Evolutionary conservation across 306 rosid genomes (phyloP).

Genomic region (Nissolia schottii): DNA sequence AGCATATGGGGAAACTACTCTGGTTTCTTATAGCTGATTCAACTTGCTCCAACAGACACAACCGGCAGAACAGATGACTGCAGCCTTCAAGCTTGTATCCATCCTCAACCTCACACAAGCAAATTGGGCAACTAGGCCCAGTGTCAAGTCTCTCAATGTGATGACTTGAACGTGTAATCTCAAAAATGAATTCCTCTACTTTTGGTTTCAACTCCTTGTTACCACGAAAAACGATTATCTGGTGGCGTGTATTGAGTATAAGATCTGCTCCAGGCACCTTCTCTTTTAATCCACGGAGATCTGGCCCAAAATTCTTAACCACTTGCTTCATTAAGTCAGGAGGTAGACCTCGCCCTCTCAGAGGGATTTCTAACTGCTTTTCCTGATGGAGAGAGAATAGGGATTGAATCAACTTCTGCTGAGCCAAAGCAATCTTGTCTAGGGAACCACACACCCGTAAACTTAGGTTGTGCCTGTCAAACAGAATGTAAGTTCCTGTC

Average conservation of each 20-base stretch:
- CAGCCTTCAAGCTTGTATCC: constrained; percentile 74
- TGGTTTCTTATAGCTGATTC: constrained; percentile 78
- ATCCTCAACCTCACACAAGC: constrained; percentile 87
- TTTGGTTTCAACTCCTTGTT: constrained; percentile 61
- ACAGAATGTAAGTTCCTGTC: constrained; percentile 60
- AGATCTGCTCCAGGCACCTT: constrained; percentile 65
- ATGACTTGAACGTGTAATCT: constrained; percentile 36
- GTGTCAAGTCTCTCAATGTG: constrained; percentile 33
- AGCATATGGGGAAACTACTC: constrained; percentile 69
- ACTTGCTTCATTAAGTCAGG: constrained; percentile 81
- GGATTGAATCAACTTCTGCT: constrained; percentile 56
- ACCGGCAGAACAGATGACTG: constrained; percentile 57
- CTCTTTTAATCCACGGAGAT: constrained; percentile 69
- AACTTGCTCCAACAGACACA: constrained; percentile 75
- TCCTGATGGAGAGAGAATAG: constrained; percentile 55
- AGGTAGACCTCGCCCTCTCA: constrained; percentile 63
- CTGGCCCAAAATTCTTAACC: constrained; percentile 75
- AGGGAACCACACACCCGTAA: constrained; percentile 64
- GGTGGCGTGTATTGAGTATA: constrained; percentile 52
- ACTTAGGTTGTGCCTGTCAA: constrained; percentile 56
- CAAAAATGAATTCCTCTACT: constrained; percentile 55
- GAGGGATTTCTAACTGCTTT: constrained; percentile 66
- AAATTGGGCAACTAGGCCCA: constrained; percentile 66
- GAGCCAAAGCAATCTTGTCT: constrained; percentile 46
- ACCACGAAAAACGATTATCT: constrained; percentile 51